Evolutionary conservation across 176 grass and related monocot genomes (phyloP), one percentile per base, ranked within the genome.

Genomic region (Luzula sylvatica): DNA sequence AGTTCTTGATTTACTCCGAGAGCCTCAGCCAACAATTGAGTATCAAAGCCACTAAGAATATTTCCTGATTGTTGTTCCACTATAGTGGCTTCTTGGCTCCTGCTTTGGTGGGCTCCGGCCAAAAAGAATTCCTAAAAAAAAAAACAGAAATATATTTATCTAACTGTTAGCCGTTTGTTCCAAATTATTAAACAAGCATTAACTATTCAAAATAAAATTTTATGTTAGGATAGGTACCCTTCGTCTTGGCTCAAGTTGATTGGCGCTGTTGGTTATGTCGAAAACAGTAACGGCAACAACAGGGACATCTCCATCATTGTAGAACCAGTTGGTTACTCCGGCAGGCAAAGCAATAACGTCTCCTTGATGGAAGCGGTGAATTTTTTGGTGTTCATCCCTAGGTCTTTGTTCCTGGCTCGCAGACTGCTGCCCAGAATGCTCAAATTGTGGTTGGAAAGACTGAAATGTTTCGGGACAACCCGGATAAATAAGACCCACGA

Each of bases 401-500:
- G 59, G 9, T 26, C 15, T 59, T 25, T 62, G 30, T 13, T 17
- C n/a, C n/a, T n/a, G n/a, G n/a, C n/a, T n/a, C n/a, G n/a, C 46
- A 46, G 49, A 6, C 27, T 40, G 12, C 9, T 30, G 50, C 26
- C 42, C 7, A 15, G 46, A 20, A 12, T 64, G 65, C 65, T 70
- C 56, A 0, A 45, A 50, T 14, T 30, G 20, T 5, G 23, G 50
- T n/a, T 13, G 47, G 30, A 63, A 23, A 7, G 65, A 69, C 19
- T 76, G 73, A 64, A 32, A 76, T 4, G 73, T 62, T 23, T 53
- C 65, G 1, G 73, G 65, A 18, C 73, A 77, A 11, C 73, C 73
- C 8, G 73, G 73, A 35, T 68, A 38, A 13, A 57, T 45, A 23
- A 43, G 7, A 26, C 65, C 65, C 2, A 25, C 20, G 1, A 70